Base-by-base conservation (phyloP, 2,329 filamentous ascomycete genomes). In the Aspergillus sp. region DNA sequence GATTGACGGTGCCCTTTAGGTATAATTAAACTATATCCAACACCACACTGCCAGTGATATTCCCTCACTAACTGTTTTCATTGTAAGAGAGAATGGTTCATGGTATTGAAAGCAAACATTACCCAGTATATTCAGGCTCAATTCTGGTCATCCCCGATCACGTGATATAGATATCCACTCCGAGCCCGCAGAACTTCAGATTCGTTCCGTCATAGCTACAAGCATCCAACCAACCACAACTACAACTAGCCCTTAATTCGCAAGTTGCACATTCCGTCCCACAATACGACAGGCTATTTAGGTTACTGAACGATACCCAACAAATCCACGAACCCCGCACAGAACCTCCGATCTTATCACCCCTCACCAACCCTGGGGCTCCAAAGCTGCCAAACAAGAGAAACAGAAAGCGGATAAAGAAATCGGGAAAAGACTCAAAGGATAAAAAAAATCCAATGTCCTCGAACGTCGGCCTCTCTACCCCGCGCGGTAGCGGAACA, bases 401-500 rank as follows among this genome's bases (percentile, higher is more conserved):
- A 26, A 26, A 26, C 24, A 9, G 8, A 26, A 26, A 26, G 1
- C 43, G 38, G 50, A 20, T 13, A 22, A 48, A 26, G 24, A 26
- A 8, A 26, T 7, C 24, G 24, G 20, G 20, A 42, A n/a, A 48
- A n/a, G 41, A 11, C 15, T n/a, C 48, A 30, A 42, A 69, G 34
- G 66, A 97, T 54, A 42, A 18, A 39, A n/a, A 45, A 39, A 45
- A 8, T 41, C 20, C 36, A 44, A 98, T 98, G 95, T 95, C 93
- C 59, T 92, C 95, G 64, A 99, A 99, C 79, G 95, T 99, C 70
- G 96, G 95, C 57, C 91, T 99, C 68, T 87, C 89, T 56, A 99
- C 95, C 4, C 95, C 95, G 3, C 89, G 95, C 69, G 95, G 95
- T 65, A 96, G 90, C 72, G 95, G 95, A 48, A 99, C 95, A 56